Evolutionary conservation across 352 stramenopile genomes (phyloP).

Genomic region (Phytophthora boehmeriae): DNA sequence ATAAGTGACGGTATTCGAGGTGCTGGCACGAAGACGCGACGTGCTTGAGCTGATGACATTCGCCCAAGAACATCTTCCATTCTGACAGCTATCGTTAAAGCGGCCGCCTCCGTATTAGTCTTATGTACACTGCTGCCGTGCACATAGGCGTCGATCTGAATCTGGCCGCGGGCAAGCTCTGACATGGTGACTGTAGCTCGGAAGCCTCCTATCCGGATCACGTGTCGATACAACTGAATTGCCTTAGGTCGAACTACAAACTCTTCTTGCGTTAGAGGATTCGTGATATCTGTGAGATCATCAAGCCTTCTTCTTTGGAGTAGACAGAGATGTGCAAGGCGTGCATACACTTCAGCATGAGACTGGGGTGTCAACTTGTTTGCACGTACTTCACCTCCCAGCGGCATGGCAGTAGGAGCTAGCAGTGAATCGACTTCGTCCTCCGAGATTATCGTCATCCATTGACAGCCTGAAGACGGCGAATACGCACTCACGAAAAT

Average conservation of each 20-base stretch:
- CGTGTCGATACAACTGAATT: constrained; percentile 60
- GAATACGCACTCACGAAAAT: constrained; percentile 78
- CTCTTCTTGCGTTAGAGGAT: constrained; percentile 27
- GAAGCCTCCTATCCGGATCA: constrained; percentile 49
- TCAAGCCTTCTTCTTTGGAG: constrained; percentile 33
- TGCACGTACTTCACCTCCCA: constrained; percentile 14
- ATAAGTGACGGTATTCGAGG: constrained; percentile 44
- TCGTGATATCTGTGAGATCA: constrained; percentile 5
- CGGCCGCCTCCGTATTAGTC: constrained; percentile 3
- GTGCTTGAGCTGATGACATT: constrained; percentile 44
- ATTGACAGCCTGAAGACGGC: constrained; percentile 49
- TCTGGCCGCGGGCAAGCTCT: constrained; percentile 59
- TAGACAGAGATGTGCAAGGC: constrained; percentile 61
- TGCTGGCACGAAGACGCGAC: constrained; percentile 37
- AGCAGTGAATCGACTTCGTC: constrained; percentile 64
- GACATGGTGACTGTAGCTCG: constrained; percentile 62
- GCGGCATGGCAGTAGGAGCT: constrained; percentile 65
- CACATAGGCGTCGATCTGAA: constrained; percentile 66
- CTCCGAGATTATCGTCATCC: constrained; percentile 61
- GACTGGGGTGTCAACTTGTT: constrained; percentile 53
- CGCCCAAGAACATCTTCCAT: constrained; percentile 64
- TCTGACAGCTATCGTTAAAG: constrained; percentile 36
- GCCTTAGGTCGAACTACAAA: constrained; percentile 54
- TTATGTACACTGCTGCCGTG: constrained; percentile 32
- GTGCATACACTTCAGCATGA: constrained; percentile 64